These are phyloP conservation scores for Avena atlantica DNA, from an alignment of 176 grass and related monocot species.

Conservation along the genomic window DNA sequence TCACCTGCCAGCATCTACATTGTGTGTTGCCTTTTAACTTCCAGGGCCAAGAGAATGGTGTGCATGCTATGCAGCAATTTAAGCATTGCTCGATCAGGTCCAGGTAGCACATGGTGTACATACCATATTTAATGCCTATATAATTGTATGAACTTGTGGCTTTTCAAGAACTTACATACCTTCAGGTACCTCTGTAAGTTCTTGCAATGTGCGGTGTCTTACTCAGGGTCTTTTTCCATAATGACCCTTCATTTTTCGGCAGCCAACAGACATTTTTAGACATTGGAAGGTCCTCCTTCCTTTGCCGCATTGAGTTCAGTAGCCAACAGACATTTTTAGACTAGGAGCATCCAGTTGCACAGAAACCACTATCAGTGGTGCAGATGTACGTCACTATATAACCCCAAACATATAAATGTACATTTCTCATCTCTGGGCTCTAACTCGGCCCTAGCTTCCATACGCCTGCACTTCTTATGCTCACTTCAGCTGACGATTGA, in stretches of 20 bases:
- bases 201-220: background rate
- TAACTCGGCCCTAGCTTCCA: background rate
- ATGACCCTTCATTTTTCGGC: background rate
- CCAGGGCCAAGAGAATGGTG: background rate
- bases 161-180: background rate
- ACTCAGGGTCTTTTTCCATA: background rate
- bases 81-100: too few species aligned
- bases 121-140: background rate
- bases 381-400: constrained; percentile 14
- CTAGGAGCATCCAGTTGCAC: background rate
- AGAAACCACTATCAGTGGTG: background rate
- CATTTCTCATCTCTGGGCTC: background rate
- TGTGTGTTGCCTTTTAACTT: background rate
- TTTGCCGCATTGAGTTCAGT: background rate
- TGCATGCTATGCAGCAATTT: too few species aligned
- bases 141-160: background rate
- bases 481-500: too few species aligned
- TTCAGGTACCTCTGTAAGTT: background rate
- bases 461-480: too few species aligned
- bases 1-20: background rate
- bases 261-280: too few species aligned
- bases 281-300: background rate
- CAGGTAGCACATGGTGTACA: background rate
- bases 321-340: background rate
- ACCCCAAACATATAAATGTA: constrained; percentile 36